Conservation (phyloP, 768 basidiomycete genomes). For the Nevesoporus exiguus region DNA sequence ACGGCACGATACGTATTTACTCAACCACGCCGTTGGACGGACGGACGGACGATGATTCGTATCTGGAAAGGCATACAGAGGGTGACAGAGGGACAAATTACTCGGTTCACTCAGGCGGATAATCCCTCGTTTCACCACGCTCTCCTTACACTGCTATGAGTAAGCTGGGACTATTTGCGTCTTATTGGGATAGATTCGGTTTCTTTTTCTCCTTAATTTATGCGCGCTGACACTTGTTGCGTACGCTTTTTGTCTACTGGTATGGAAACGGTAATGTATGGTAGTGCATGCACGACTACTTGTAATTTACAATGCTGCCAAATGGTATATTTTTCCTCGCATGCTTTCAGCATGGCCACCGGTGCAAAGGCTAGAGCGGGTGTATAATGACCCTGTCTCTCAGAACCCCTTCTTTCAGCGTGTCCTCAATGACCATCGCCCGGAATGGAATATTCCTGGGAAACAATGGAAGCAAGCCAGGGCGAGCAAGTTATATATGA, state of each 20-base stretch:
- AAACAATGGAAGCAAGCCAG: constrained; percentile 26
- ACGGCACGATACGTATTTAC: constrained; percentile 75
- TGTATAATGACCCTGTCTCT: neutral
- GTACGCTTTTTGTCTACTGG: constrained; percentile 16
- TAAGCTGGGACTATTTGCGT: constrained; percentile 2
- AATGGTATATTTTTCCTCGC: constrained; percentile 9
- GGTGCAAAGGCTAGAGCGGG: constrained; percentile 1
- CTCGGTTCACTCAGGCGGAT: constrained; percentile 30
- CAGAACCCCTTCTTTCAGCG: constrained; percentile 13
- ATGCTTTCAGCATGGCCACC: neutral
- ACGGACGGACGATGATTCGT: constrained; percentile 24
- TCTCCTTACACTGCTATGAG: neutral
- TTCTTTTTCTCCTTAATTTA: constrained; percentile 20
- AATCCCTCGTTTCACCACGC: constrained; percentile 4
- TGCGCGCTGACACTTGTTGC: constrained; percentile 13
- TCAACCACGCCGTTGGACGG: constrained; percentile 39
- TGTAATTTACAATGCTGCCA: constrained; percentile 19
- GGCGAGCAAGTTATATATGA: constrained; percentile 16
- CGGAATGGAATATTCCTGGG: constrained; percentile 12
- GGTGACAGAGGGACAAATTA: constrained; percentile 23
- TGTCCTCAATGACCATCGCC: constrained; percentile 13
- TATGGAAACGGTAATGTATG: constrained; percentile 28
- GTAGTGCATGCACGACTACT: constrained; percentile 16
- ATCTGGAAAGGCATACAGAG: constrained; percentile 23
- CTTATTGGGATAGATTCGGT: constrained; percentile 15